Conservation (phyloP, 306 rosid species). For the Betula pendula region DNA sequence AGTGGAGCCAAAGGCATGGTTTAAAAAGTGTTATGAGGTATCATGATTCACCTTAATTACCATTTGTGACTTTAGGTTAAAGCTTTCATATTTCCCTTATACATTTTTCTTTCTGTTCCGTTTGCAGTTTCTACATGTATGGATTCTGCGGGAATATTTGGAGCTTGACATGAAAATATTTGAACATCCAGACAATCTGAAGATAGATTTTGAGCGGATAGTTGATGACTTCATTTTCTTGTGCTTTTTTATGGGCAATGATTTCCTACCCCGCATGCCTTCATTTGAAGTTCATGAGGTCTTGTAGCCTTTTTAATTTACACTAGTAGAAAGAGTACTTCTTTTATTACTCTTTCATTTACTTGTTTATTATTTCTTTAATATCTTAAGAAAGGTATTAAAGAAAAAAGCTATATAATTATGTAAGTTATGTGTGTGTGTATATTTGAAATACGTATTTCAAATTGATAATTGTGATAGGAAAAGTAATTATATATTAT, state of each 20-base stretch:
- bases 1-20: background rate
- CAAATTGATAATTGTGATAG: background rate
- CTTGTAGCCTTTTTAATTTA: background rate
- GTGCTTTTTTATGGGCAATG: constrained; percentile 60
- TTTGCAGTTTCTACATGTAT: constrained; percentile 55
- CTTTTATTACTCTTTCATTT: background rate
- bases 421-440: background rate
- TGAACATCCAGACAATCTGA: constrained; percentile 35
- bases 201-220: constrained; percentile 45
- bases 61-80: background rate
- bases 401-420: background rate
- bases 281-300: constrained; percentile 53
- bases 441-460: background rate
- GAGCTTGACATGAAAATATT: constrained; percentile 47
- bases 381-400: background rate
- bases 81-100: background rate
- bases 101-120: background rate
- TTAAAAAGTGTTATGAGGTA: constrained; percentile 45
- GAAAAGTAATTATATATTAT: no score
- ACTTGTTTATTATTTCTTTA: background rate
- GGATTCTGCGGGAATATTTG: constrained; percentile 62
- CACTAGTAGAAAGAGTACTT: background rate
- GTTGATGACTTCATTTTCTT: constrained; percentile 65
- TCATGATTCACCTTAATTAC: background rate
- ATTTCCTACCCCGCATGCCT: constrained; percentile 65